A percentile compares a stretch with the other conserved stretches of the same genome.
Conservation (phyloP, 225 moss, liverwort and hornwort species). For the Pseudisothecium myosuroides region DNA sequence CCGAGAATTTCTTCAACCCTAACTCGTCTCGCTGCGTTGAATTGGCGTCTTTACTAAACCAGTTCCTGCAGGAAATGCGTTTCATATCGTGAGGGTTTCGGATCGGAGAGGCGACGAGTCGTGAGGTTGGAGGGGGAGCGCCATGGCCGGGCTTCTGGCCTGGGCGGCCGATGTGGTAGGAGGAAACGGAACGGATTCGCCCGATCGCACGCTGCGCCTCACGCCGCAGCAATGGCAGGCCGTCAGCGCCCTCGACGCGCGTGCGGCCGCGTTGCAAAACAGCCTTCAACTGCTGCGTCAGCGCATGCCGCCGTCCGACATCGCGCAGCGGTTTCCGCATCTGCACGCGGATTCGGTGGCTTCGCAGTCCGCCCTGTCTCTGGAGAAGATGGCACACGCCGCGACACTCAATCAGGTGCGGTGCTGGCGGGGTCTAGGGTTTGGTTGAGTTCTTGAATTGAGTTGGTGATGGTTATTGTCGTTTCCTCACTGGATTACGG, state of each 20-base stretch:
- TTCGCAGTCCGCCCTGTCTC: slow-evolving; percentile 54
- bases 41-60: neutral
- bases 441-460: neutral
- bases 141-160: slow-evolving; percentile 72
- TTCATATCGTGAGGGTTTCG: neutral
- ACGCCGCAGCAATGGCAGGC: slow-evolving; percentile 56
- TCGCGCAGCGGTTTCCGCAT: slow-evolving; percentile 73
- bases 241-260: slow-evolving; percentile 57
- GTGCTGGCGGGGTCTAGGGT: neutral
- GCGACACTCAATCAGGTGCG: slow-evolving; percentile 60
- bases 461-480: neutral
- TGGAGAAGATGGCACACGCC: slow-evolving; percentile 67
- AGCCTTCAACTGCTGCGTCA: slow-evolving; percentile 57
- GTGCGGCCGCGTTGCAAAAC: slow-evolving; percentile 55
- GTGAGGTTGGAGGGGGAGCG: neutral
- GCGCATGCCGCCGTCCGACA: slow-evolving; percentile 54
- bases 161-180: slow-evolving; percentile 96
- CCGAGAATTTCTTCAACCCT: neutral
- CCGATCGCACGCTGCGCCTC: slow-evolving; percentile 44
- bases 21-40: neutral
- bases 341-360: slow-evolving; percentile 70
- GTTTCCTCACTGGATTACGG: neutral
- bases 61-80: neutral
- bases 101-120: neutral
- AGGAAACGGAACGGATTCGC: slow-evolving; percentile 38